A percentile compares a stretch with the other conserved stretches of the same genome.
phyloP scores from a whole-genome alignment of 1,139 yeast genomes.

The Yamadazyma sp. region DNA sequence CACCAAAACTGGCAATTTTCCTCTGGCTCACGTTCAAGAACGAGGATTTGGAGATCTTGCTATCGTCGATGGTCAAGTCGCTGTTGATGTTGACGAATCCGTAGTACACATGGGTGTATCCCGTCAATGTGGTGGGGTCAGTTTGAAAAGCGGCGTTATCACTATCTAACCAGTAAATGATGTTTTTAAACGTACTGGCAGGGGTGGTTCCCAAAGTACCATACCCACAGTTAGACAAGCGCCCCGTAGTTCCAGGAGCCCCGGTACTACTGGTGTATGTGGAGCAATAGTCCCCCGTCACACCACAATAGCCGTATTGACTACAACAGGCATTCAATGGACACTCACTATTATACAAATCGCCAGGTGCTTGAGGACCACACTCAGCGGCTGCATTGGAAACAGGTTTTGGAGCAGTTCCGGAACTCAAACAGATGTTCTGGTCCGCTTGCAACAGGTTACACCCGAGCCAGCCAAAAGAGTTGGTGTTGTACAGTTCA shows the following conservation, averaged over 20 bases:
- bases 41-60: conserved; percentile 3
- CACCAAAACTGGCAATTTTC: conserved; percentile 18
- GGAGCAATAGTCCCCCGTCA: conserved; percentile 15
- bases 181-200: conserved; percentile 14
- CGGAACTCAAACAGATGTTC: conserved; percentile 15
- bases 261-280: conserved; percentile 7
- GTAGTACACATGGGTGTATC: conserved; percentile 16
- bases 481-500: conserved; percentile 12
- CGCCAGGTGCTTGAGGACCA: conserved; percentile 19
- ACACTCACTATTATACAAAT: conserved; percentile 12
- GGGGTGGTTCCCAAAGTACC: conserved; percentile 15
- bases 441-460: conserved; percentile 11
- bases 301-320: conserved; percentile 17
- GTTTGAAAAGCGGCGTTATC: conserved; percentile 7
- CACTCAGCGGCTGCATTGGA: conserved; percentile 15
- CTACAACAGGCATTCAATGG: conserved; percentile 21
- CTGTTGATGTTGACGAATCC: conserved; percentile 16
- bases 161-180: conserved; percentile 18
- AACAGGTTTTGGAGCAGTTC: conserved; percentile 17
- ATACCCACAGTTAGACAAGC: conserved; percentile 19
- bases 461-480: conserved; percentile 18
- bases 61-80: conserved; percentile 14
- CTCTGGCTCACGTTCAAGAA: conserved; percentile 15
- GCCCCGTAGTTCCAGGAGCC: conserved; percentile 16
- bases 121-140: conserved; percentile 12